Percentiles rank a stretch among this genome's conserved stretches.
Evolutionary conservation across 345 rosid genomes (phyloP).

Genomic region (Camelina laxa): DNA sequence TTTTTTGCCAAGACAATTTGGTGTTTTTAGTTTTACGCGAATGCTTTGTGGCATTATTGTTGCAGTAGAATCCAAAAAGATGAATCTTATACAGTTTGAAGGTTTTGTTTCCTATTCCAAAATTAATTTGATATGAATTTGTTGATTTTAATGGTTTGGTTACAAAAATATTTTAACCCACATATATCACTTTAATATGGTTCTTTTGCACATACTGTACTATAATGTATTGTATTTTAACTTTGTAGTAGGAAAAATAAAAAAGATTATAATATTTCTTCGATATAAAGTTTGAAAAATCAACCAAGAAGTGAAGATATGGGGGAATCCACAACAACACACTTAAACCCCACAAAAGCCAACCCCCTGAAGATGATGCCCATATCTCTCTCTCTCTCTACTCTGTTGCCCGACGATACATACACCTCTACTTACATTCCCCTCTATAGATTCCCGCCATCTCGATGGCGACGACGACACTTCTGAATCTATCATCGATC

Average conservation of each 20-base stretch:
- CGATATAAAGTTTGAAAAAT: not conserved
- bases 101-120: not conserved
- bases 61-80: not conserved
- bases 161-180: too few species aligned
- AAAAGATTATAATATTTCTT: not conserved
- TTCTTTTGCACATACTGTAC: too few species aligned
- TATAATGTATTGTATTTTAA: too few species aligned
- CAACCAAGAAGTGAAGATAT: slow-evolving; percentile 30
- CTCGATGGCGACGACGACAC: slow-evolving; percentile 39
- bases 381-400: not conserved
- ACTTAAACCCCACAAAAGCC: slow-evolving; percentile 44
- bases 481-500: slow-evolving; percentile 42
- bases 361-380: slow-evolving; percentile 14
- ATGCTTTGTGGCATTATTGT: slow-evolving; percentile 23
- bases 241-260: not conserved
- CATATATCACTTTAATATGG: too few species aligned
- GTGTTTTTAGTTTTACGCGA: slow-evolving; percentile 30
- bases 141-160: not conserved
- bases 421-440: slow-evolving; percentile 40
- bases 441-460: slow-evolving; percentile 8
- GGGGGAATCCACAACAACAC: slow-evolving; percentile 26
- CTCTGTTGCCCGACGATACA: slow-evolving; percentile 30
- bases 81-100: not conserved
- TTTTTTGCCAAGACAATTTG: not conserved
- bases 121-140: not conserved